Conservation (phyloP, 495 filamentous ascomycete species). For the Lasiosphaeris hirsuta region DNA sequence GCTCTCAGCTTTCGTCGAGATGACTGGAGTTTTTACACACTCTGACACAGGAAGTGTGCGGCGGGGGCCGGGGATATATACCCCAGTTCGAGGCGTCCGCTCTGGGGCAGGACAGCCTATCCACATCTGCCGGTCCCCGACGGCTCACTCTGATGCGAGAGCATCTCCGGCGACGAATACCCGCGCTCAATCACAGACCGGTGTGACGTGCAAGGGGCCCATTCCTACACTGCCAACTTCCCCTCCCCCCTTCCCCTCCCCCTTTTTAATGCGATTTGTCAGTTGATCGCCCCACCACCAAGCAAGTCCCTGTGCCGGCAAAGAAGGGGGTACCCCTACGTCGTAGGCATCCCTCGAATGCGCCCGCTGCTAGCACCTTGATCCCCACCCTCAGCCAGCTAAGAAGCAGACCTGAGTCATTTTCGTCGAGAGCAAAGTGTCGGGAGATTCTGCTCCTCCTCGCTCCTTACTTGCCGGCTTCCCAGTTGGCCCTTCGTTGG, state of each 20-base stretch:
- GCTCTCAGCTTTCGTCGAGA: background rate
- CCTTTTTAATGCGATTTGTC: constrained; percentile 1
- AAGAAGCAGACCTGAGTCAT: constrained; percentile 2
- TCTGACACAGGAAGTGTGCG: background rate
- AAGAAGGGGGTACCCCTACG: constrained; percentile 5
- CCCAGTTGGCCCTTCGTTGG: constrained; percentile 1
- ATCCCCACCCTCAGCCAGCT: background rate
- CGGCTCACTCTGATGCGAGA: constrained; percentile 5
- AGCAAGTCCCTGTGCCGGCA: constrained; percentile 1
- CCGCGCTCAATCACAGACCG: constrained; percentile 2
- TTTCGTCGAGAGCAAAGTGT: background rate
- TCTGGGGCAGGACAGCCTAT: constrained; percentile 2
- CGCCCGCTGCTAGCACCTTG: background rate
- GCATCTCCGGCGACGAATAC: constrained; percentile 3
- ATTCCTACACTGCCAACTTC: constrained; percentile 6
- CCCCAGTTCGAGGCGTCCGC: constrained; percentile 1
- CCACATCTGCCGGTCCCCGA: background rate
- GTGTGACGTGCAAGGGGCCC: background rate
- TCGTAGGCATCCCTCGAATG: constrained; percentile 3
- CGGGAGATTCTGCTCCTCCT: constrained; percentile 3
- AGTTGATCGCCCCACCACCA: background rate
- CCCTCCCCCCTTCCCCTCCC: constrained; percentile 2
- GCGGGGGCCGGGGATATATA: constrained; percentile 3
- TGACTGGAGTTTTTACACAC: background rate
- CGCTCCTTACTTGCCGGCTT: constrained; percentile 1